Conservation (phyloP, 768 basidiomycete species). For the Calocybe gangraenosa region DNA sequence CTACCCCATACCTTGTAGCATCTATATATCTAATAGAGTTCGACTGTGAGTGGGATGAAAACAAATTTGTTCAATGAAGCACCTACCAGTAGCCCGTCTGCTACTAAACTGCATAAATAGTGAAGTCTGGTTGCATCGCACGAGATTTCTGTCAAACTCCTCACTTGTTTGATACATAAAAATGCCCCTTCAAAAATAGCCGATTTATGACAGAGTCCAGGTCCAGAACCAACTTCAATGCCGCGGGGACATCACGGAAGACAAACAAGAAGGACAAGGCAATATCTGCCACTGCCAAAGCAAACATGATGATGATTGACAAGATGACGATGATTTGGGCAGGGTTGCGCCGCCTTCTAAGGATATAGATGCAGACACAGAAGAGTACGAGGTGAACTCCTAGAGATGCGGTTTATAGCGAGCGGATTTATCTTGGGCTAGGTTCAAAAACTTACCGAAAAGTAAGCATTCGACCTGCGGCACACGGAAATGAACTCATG, state of each 20-base stretch:
- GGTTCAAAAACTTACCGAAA: constrained; percentile 11
- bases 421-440: no score
- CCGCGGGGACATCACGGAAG: constrained; percentile 15
- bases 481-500: no score
- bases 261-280: constrained; percentile 28
- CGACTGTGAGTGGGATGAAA: neutral
- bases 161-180: constrained; percentile 37
- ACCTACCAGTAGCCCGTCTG: constrained; percentile 26
- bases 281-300: constrained; percentile 29
- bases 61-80: neutral
- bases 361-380: constrained; percentile 30
- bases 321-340: constrained; percentile 26
- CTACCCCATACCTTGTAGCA: constrained; percentile 12
- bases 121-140: neutral
- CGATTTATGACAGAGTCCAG: neutral
- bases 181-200: constrained; percentile 25
- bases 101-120: constrained; percentile 16
- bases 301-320: constrained; percentile 31
- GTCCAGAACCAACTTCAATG: constrained; percentile 8
- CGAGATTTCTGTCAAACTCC: constrained; percentile 5
- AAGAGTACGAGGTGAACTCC: constrained; percentile 35
- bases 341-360: constrained; percentile 20
- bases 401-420: no score
- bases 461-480: constrained; percentile 10
- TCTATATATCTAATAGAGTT: constrained; percentile 5